Evolutionary conservation across 2,329 filamentous ascomycete species (phyloP), one percentile per base, ranked within the genome.

Genomic region (Epichloe festucae): DNA sequence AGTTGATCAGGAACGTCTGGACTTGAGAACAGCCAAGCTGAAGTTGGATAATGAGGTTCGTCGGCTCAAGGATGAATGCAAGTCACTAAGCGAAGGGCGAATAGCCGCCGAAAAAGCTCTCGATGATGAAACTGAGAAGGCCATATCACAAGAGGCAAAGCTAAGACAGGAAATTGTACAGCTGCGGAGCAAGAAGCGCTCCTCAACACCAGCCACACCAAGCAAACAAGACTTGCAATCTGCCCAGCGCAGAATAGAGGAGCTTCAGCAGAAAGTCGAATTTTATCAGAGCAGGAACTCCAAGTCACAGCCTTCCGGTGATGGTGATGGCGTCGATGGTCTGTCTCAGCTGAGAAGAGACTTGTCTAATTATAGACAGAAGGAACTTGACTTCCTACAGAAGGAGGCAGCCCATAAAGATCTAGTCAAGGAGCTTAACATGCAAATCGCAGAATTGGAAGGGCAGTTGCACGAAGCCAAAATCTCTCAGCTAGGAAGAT

Each of bases 41-140:
- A 84, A 81, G 59, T 73, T 87, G 17, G 84, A 88, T 56, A 76
- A 72, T 54, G 84, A 88, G 59, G 70, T 85, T 15, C 78, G 80
- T 42, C 74, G 81, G 12, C 68, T 87, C 15, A 78, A 73, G 49
- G 80, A 85, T 8, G 84, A 88, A 61, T 83, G 81, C 58, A 73
- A 72, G 51, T 63, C 71, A 1, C 67, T 86, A 39, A 54, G 70
- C 12, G 75, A 81, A 52, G 75, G 82, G 54, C 79, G 78, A 35
- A 70, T 77, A 41, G 68, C 73, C 1, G 66, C 85, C 3, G 83
- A 88, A 61, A 73, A 72, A 56, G 78, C 83, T 34, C 73, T 88
- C 2, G 78, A 85, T 51, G 71, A 76, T 12, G 84, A 87, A 62
- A 77, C 85, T 50, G 79, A 82, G 56, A 78, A 81, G 62, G 82